These are phyloP conservation scores for Scheffersomyces segobiensis DNA, from an alignment of 1,139 yeast genomes.

Conservation along the genomic window DNA sequence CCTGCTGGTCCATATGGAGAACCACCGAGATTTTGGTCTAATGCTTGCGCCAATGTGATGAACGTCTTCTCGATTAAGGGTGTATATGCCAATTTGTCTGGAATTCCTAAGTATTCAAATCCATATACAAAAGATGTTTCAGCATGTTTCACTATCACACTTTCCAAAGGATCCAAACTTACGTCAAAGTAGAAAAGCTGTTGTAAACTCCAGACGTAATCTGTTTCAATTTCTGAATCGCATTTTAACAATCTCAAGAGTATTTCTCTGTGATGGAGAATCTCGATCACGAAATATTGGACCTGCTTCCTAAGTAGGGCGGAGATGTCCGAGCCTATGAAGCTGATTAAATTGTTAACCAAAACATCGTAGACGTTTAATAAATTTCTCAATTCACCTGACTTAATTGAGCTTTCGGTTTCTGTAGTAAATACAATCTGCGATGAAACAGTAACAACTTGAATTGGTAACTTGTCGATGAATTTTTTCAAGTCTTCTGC, in stretches of 20 bases:
- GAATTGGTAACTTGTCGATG: constrained; percentile 49
- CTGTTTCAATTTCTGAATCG: constrained; percentile 12
- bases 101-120: constrained; percentile 78
- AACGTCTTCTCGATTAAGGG: constrained; percentile 69
- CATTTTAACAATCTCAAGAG: constrained; percentile 22
- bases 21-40: constrained; percentile 78
- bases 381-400: not conserved
- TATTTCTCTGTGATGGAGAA: constrained; percentile 60
- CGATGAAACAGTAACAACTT: constrained; percentile 54
- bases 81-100: constrained; percentile 75
- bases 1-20: constrained; percentile 98
- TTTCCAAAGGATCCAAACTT: constrained; percentile 22
- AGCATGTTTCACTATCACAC: constrained; percentile 56
- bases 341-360: constrained; percentile 14
- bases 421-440: constrained; percentile 60
- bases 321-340: constrained; percentile 22
- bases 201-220: constrained; percentile 52
- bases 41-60: constrained; percentile 71
- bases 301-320: constrained; percentile 45
- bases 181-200: constrained; percentile 50
- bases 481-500: constrained; percentile 7
- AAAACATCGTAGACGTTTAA: constrained; percentile 7
- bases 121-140: constrained; percentile 62
- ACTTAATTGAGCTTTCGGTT: constrained; percentile 32
- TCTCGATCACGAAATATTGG: constrained; percentile 65